These are phyloP conservation scores for Claviceps purpurea DNA, from an alignment of 2,329 filamentous ascomycete species.

Conservation along the genomic window DNA sequence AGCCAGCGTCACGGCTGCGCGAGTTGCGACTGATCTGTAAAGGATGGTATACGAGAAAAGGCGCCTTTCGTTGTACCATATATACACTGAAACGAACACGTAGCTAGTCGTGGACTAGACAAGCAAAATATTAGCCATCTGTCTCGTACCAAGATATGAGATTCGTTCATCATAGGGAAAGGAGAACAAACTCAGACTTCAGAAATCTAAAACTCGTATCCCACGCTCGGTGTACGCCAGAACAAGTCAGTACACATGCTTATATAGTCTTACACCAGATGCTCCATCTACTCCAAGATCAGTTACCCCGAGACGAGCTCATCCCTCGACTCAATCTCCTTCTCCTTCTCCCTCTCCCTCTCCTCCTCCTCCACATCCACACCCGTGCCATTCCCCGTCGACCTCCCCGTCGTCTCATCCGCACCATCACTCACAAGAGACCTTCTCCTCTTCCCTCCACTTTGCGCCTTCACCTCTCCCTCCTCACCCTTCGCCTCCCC, in stretches of 20 bases:
- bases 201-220: too few relatives aligned
- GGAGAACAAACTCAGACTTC: too few relatives aligned
- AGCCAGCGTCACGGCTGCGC: too few relatives aligned
- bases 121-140: background rate
- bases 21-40: too few relatives aligned
- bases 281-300: background rate
- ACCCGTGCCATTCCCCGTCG: background rate
- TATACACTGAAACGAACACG: too few relatives aligned
- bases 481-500: constrained; percentile 5
- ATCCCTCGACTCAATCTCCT: background rate
- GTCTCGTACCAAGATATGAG: background rate
- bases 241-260: too few relatives aligned
- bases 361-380: background rate
- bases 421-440: constrained; percentile 15
- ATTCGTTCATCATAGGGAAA: background rate
- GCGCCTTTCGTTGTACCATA: too few relatives aligned
- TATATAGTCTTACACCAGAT: background rate
- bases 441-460: too few relatives aligned
- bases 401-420: constrained; percentile 8
- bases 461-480: constrained; percentile 24
- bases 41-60: too few relatives aligned
- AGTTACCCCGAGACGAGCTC: constrained; percentile 1
- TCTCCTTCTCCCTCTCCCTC: background rate
- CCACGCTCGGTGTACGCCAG: too few relatives aligned
- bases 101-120: too few relatives aligned